Evolutionary conservation across 2,329 filamentous ascomycete species (phyloP).

Genomic region (Aspergillus terreus): DNA sequence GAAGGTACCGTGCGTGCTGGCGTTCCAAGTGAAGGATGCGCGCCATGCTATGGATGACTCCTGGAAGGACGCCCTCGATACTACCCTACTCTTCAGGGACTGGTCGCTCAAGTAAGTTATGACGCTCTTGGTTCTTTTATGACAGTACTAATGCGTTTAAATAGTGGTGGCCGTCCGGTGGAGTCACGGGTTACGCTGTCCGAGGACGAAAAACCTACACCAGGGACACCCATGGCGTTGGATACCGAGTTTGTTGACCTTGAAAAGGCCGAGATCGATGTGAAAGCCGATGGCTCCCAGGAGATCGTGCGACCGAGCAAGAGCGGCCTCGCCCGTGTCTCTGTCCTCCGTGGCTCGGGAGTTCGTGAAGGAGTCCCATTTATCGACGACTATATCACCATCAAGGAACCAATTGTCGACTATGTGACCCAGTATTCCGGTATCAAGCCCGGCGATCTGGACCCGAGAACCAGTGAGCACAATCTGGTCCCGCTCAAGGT

Average conservation of each 20-base stretch:
- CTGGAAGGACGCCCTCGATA: conserved; percentile 84
- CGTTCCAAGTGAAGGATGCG: conserved; percentile 77
- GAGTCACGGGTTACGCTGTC: conserved; percentile 38
- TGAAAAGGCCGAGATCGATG: conserved; percentile 89
- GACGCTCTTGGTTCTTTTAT: background rate
- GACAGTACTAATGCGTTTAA: conserved; percentile 4
- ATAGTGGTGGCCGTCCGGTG: conserved; percentile 34
- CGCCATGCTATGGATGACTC: conserved; percentile 79
- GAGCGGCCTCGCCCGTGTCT: conserved; percentile 88
- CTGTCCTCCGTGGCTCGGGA: conserved; percentile 76
- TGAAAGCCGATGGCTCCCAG: conserved; percentile 88
- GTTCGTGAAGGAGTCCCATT: conserved; percentile 78
- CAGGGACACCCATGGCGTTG: conserved; percentile 76
- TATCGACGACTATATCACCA: conserved; percentile 95
- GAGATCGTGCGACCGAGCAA: conserved; percentile 89
- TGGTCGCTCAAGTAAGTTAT: conserved; percentile 49
- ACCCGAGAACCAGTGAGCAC: conserved; percentile 72
- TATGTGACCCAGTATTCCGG: conserved; percentile 94
- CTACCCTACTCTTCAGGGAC: conserved; percentile 76
- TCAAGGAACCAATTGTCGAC: conserved; percentile 87
- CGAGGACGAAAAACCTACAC: conserved; percentile 62
- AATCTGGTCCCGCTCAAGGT: conserved; percentile 83
- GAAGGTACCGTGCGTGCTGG: conserved; percentile 86
- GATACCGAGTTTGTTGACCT: conserved; percentile 96
- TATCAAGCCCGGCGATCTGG: conserved; percentile 80